Evolutionary conservation across 192 early-diverging fungal genomes (phyloP).

Genomic region (Paraglomus brasilianum): DNA sequence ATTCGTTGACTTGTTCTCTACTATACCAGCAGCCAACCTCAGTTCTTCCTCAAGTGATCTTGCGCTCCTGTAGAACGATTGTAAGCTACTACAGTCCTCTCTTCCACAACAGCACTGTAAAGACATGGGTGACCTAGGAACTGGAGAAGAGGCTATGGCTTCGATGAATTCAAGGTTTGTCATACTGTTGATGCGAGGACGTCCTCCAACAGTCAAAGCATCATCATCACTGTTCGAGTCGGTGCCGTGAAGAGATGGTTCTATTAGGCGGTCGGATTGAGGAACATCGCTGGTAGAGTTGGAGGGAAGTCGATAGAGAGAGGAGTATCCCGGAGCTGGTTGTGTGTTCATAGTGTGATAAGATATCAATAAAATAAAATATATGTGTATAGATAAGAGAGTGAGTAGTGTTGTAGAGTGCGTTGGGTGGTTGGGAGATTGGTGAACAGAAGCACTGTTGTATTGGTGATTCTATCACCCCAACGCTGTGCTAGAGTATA

Average conservation of each 20-base stretch:
- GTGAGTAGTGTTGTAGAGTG: background rate
- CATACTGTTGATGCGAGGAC: constrained; percentile 14
- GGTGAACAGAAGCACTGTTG: constrained; percentile 21
- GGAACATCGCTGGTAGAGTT: constrained; percentile 12
- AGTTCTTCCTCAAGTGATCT: constrained; percentile 40
- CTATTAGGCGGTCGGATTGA: background rate
- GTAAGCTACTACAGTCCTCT: constrained; percentile 23
- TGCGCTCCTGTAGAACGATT: constrained; percentile 1
- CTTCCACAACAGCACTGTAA: constrained; percentile 35
- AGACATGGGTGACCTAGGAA: constrained; percentile 8
- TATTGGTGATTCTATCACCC: constrained; percentile 27
- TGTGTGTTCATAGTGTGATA: background rate
- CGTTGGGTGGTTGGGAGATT: constrained; percentile 12
- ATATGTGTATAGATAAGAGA: background rate
- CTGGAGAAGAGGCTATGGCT: constrained; percentile 12
- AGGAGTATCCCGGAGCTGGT: background rate
- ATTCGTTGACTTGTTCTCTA: too few species aligned
- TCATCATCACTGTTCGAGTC: constrained; percentile 17
- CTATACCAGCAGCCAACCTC: constrained; percentile 44
- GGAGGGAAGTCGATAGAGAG: background rate
- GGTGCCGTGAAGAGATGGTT: background rate
- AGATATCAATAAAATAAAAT: constrained; percentile 4
- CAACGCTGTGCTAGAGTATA: constrained; percentile 4
- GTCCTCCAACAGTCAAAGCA: background rate
- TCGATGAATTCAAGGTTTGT: constrained; percentile 24